Evolutionary conservation across 345 rosid species (phyloP).

Genomic region (Brassica napus): Da-Ae NC_063450.1:45817501-45818000

Average conservation of each 20-base stretch:
- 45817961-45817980: constrained; percentile 7
- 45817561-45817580: neutral
- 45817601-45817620: constrained; percentile 80
- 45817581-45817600: constrained; percentile 67
- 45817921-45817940: constrained; percentile 47
- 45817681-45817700: constrained; percentile 23
- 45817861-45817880: constrained; percentile 44
- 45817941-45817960: constrained; percentile 47
- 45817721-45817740: constrained; percentile 7
- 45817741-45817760: neutral
- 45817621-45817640: constrained; percentile 16
- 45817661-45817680: constrained; percentile 33
- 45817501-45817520: no score
- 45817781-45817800: constrained; percentile 59
- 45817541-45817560: no score
- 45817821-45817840: constrained; percentile 56
- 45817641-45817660: neutral
- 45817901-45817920: constrained; percentile 32
- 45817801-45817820: constrained; percentile 46
- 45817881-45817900: constrained; percentile 37
- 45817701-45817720: constrained; percentile 24
- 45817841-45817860: constrained; percentile 46
- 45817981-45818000: constrained; percentile 20
- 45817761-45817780: constrained; percentile 55
- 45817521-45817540: no score